These are phyloP conservation scores for Cladophialophora bantiana DNA, from an alignment of 2,329 filamentous ascomycete species.

Conservation along the genomic window DNA sequence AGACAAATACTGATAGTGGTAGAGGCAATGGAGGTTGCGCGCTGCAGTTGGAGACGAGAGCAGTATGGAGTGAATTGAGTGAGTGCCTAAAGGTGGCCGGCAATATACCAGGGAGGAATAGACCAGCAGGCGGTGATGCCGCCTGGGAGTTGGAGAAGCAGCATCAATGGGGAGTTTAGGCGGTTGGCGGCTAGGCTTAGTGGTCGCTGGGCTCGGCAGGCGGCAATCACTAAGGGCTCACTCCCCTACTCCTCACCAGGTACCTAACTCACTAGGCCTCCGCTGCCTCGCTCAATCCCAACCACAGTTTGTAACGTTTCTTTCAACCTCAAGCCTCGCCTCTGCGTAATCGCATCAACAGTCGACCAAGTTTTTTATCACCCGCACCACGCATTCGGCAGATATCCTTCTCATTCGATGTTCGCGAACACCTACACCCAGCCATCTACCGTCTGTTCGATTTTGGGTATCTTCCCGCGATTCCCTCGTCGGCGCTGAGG, in stretches of 20 bases:
- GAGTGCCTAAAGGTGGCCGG: conserved; percentile 1
- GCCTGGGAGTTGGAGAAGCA: conserved; percentile 10
- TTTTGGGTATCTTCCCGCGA: conserved; percentile 23
- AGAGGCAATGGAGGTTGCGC: neutral
- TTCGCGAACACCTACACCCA: conserved; percentile 22
- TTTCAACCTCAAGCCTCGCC: conserved; percentile 38
- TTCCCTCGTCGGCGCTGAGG: conserved; percentile 33
- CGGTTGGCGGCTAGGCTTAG: neutral
- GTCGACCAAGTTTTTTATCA: conserved; percentile 33
- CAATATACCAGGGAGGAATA: neutral
- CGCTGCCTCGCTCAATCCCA: conserved; percentile 5
- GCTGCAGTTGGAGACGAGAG: neutral
- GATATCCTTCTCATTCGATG: neutral
- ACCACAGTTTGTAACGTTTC: conserved; percentile 21
- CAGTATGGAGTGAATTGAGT: conserved; percentile 1
- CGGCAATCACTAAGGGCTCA: conserved; percentile 19
- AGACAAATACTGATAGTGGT: neutral
- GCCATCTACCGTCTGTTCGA: neutral
- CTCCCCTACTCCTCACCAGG: neutral
- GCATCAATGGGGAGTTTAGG: no score
- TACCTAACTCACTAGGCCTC: neutral
- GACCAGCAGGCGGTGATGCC: neutral
- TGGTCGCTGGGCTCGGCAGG: conserved; percentile 17
- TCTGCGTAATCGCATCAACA: conserved; percentile 31
- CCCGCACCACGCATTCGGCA: conserved; percentile 30